Base-by-base conservation (phyloP, 2,329 filamentous ascomycete species). In the Didymella sp. region DNA sequence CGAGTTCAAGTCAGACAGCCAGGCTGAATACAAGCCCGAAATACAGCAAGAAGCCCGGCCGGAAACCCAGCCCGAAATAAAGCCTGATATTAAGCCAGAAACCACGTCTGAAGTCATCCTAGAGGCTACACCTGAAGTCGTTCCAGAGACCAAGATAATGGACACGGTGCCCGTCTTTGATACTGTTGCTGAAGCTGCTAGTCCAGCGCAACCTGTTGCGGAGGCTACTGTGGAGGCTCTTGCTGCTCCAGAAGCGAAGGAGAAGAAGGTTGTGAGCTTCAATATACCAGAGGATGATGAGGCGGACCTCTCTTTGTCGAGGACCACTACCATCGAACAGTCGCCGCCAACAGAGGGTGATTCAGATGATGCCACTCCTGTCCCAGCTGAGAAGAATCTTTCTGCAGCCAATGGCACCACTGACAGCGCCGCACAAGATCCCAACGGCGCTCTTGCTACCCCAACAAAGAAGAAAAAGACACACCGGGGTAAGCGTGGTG, bases 391-490 rank as follows among this genome's bases (percentile, higher is more conserved):
- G 43, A 21, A 46, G 35, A 27, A 24, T n/a, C 33, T 50, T 11
- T 54, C 58, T 27, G 25, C 47, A 44, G 57, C 41, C 27, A 57
- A 41, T 13, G 38, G 59, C 17, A 56, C 62, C 17, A 46, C 44
- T 25, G 69, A 72, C 4, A 60, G 62, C 28, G 53, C 61, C 28
- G 51, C 61, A 15, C 68, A 71, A 44, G 71, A 69, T 30, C 56
- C 67, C 11, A 62, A 53, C 15, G 52, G 59, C 24, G 63, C 61
- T 21, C 62, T 56, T 41, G 55, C 64, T n/a, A 72, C 70, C 11
- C 73, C 73, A 1, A 70, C 66, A 0, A 79, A 77, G 65, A 82
- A 82, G 70, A 81, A 80, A 69, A 82, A 81, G 60, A 80, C 80
- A 5, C 80, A 81, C 45, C 71, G 81, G 52, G 81, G 81, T 22